phyloP scores from a whole-genome alignment of 2,329 filamentous ascomycete species.

The Metarhizium anisopliae region DNA sequence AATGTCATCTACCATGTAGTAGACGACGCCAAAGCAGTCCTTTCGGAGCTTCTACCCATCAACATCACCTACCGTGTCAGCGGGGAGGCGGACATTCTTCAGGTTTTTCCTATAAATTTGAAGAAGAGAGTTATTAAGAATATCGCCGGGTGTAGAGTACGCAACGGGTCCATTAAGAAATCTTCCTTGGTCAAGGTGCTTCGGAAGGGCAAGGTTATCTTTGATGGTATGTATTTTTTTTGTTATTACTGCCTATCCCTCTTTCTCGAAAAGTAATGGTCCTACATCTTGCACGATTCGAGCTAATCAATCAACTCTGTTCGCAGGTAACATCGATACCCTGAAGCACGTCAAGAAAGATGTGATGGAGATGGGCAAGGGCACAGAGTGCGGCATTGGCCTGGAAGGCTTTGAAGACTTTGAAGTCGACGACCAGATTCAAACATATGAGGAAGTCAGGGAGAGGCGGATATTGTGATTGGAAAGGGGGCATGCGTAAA shows the following conservation, averaged over 20 bases:
- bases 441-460: constrained; percentile 71
- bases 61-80: constrained; percentile 60
- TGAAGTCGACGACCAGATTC: constrained; percentile 72
- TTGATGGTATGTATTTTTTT: constrained; percentile 60
- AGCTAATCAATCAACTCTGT: constrained; percentile 1
- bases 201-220: constrained; percentile 61
- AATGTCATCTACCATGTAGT: constrained; percentile 77
- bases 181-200: constrained; percentile 61
- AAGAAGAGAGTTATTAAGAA: constrained; percentile 61
- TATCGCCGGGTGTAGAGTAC: constrained; percentile 80
- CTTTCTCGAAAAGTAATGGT: constrained; percentile 4
- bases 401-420: constrained; percentile 76
- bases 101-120: constrained; percentile 76
- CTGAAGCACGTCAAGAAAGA: constrained; percentile 93
- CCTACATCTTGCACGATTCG: neutral
- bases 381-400: constrained; percentile 83
- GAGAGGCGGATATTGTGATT: constrained; percentile 55
- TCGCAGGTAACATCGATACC: constrained; percentile 63
- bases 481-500: constrained; percentile 3
- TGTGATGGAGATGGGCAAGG: constrained; percentile 80
- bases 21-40: constrained; percentile 59
- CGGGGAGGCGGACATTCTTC: constrained; percentile 79
- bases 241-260: neutral
- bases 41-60: constrained; percentile 63
- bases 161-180: constrained; percentile 65